Percentiles rank a stretch among this genome's conserved stretches.
Evolutionary conservation across 2,329 filamentous ascomycete genomes (phyloP).

Genomic region (Saccharata proteae): DNA sequence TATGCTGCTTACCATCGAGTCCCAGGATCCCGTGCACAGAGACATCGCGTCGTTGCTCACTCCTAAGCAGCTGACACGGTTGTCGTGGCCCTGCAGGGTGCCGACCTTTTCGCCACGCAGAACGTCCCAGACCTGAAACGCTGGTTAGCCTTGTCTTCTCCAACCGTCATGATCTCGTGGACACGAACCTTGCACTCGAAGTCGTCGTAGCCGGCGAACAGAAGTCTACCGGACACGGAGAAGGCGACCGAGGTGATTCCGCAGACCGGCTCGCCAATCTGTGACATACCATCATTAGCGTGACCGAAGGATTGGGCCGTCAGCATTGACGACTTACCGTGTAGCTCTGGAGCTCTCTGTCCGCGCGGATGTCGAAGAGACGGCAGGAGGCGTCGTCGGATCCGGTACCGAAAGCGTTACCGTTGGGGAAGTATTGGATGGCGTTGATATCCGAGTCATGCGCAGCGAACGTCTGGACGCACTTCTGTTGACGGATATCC

Average conservation of each 20-base stretch:
- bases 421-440: slow-evolving; percentile 98
- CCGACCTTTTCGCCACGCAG: slow-evolving; percentile 94
- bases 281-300: slow-evolving; percentile 16
- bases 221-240: slow-evolving; percentile 84
- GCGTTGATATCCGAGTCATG: slow-evolving; percentile 99
- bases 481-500: slow-evolving; percentile 97
- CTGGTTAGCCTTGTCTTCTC: slow-evolving; percentile 12
- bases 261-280: slow-evolving; percentile 96
- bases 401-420: slow-evolving; percentile 94
- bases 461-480: slow-evolving; percentile 94
- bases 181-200: slow-evolving; percentile 98
- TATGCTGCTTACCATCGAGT: slow-evolving; percentile 73
- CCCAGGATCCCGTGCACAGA: slow-evolving; percentile 98
- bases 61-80: slow-evolving; percentile 95
- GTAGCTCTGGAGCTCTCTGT: slow-evolving; percentile 63
- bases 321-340: slow-evolving; percentile 39
- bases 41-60: slow-evolving; percentile 99
- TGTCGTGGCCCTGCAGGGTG: slow-evolving; percentile 92
- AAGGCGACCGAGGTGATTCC: slow-evolving; percentile 98
- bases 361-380: slow-evolving; percentile 93
- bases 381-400: slow-evolving; percentile 96
- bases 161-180: slow-evolving; percentile 3
- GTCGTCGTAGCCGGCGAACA: slow-evolving; percentile 97
- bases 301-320: slow-evolving; percentile 10
- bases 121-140: slow-evolving; percentile 84